These are phyloP conservation scores for Trifolium repens DNA, from an alignment of 306 rosid genomes.

Conservation along the genomic window DNA sequence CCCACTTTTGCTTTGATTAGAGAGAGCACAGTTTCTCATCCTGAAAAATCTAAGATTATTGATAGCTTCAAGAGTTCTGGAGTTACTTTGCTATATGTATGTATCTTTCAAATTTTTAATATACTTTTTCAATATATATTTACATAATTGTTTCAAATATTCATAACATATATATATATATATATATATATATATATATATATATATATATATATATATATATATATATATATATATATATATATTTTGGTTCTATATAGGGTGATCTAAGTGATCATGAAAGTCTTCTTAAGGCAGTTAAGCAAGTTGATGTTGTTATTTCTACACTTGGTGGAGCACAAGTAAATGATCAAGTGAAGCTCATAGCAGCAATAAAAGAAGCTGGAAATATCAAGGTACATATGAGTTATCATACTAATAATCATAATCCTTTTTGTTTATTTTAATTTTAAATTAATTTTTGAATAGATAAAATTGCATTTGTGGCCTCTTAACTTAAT, in stretches of 20 bases:
- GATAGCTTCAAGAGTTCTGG: constrained; percentile 45
- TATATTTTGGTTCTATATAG: constrained; percentile 33
- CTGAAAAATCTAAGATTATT: constrained; percentile 44
- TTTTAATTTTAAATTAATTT: too few species aligned
- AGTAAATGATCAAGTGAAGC: constrained; percentile 40
- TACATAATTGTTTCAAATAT: neutral
- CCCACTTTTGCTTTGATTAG: constrained; percentile 48
- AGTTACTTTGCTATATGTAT: constrained; percentile 44
- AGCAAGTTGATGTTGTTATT: constrained; percentile 56
- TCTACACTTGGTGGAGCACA: constrained; percentile 40
- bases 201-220: too few species aligned
- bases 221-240: too few species aligned
- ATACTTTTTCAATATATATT: neutral
- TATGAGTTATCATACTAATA: neutral
- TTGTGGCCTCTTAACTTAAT: too few species aligned
- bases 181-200: too few species aligned
- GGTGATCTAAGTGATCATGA: constrained; percentile 48
- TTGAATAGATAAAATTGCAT: too few species aligned
- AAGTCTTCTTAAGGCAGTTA: constrained; percentile 49
- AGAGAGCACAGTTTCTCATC: constrained; percentile 40
- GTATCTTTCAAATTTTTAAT: constrained; percentile 11
- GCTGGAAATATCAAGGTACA: constrained; percentile 54
- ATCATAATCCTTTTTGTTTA: neutral
- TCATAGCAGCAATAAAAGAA: constrained; percentile 58
- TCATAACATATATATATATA: too few species aligned